Evolutionary conservation across 345 rosid genomes (phyloP), one percentile per base, ranked within the genome.

Genomic region (Erucastrum elatum): DNA sequence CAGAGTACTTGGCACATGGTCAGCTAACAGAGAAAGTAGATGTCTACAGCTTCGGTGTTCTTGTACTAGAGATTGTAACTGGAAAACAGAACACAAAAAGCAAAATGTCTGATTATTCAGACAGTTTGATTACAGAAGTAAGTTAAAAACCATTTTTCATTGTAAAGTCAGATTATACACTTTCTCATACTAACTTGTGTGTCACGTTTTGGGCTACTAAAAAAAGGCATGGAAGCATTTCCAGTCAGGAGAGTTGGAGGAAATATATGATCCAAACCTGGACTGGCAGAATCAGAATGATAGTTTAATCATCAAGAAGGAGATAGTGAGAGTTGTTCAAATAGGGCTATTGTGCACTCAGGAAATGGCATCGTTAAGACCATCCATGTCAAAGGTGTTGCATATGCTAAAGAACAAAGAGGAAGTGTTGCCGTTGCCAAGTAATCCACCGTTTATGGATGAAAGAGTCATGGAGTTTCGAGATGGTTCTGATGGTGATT

Each of bases 11-110:
- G 8, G 95, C 93, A 17, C 91, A 91, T 44, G 99, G 99, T 60
- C 98, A 90, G 80, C 81, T 95, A 72, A 91, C 99, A 16, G 99
- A 95, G 79, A 95, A 93, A 77, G 98, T 80, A 49, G 99, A 94
- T 69, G 90, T 92, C 33, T 92, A 94, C 80, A 90, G 97, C 79
- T 94, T 87, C 13, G 98, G 97, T 2, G 96, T 94, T 55, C 91
- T 94, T 62, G 72, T 92, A 79, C 73, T 94, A 65, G 98, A 94
- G 85, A 89, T 87, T 29, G 92, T 87, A 5, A 90, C 97, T 4
- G 96, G 94, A 72, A 90, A 76, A 74, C 97, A 87, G 78, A 95
- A 91, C 83, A 95, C 91, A 70, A 83, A 81, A 64, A 77, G 90
- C 85, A 90, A 88, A 86, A 83, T 82, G 17, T 64, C 91, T 37